Conservation (phyloP, 2,329 filamentous ascomycete genomes). For the Westerdykella sp. region DNA sequence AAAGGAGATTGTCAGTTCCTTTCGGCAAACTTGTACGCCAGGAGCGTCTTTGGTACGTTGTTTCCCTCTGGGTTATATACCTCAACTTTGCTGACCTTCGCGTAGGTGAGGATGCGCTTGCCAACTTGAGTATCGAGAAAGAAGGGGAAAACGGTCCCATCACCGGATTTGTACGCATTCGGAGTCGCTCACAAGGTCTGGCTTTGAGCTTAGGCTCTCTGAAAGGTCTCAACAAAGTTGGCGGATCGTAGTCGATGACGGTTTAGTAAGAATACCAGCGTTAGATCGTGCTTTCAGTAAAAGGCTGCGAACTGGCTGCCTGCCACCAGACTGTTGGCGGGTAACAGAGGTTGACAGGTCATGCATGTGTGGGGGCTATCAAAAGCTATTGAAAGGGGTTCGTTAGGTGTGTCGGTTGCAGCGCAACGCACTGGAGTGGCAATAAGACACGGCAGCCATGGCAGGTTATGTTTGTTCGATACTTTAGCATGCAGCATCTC, state of each 20-base stretch:
- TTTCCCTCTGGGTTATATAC: background rate
- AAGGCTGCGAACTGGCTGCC: too few relatives aligned
- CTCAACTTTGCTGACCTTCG: conserved; percentile 7
- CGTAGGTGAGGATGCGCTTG: conserved; percentile 91
- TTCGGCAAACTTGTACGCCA: conserved; percentile 92
- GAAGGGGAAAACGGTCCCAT: conserved; percentile 92
- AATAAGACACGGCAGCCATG: conserved; percentile 2
- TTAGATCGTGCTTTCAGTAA: too few relatives aligned
- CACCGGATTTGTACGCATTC: conserved; percentile 94
- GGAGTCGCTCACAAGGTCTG: conserved; percentile 91
- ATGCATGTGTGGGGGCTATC: too few relatives aligned
- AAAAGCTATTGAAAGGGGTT: too few relatives aligned
- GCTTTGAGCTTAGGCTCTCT: conserved; percentile 88
- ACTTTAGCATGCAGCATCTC: conserved; percentile 10
- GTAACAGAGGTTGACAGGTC: too few relatives aligned
- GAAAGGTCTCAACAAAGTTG: conserved; percentile 70
- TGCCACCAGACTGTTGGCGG: too few relatives aligned
- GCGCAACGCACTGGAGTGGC: background rate
- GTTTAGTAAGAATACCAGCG: too few relatives aligned
- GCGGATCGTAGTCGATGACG: conserved; percentile 4
- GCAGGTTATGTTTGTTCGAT: conserved; percentile 3
- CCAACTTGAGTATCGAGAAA: conserved; percentile 96
- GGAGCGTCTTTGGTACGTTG: conserved; percentile 92
- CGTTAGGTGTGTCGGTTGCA: too few relatives aligned
- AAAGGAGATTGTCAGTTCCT: conserved; percentile 98